phyloP scores from a whole-genome alignment of 805 yeast species.

The Metschnikowia drakensbergensis region DNA sequence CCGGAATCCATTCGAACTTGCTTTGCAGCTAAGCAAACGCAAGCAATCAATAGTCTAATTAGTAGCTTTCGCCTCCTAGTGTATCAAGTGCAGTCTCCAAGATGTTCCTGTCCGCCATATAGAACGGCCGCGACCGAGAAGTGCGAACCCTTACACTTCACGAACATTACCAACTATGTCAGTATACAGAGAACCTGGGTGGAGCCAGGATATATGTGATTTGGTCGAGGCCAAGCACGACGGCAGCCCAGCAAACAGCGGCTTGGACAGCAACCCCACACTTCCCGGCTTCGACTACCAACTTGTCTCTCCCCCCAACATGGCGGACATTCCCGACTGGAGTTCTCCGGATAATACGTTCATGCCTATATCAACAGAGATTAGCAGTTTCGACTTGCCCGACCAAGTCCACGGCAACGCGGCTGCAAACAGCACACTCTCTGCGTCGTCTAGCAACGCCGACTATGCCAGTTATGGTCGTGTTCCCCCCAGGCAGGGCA shows the following conservation, averaged over 20 bases:
- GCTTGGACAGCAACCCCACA: neutral
- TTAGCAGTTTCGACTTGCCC: neutral
- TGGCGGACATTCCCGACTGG: constrained; percentile 5
- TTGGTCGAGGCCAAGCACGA: neutral
- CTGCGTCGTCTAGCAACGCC: neutral
- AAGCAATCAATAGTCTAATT: too few relatives aligned
- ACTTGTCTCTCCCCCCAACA: constrained; percentile 5
- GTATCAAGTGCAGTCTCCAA: neutral
- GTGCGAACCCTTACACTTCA: neutral
- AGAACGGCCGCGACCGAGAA: neutral
- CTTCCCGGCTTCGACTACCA: constrained; percentile 3
- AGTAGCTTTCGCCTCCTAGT: too few relatives aligned
- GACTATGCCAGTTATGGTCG: neutral
- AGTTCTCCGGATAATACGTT: neutral
- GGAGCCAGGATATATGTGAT: neutral
- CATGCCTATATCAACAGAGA: neutral
- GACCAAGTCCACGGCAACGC: neutral
- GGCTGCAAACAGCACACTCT: neutral
- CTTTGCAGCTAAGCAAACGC: too few relatives aligned
- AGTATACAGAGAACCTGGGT: neutral
- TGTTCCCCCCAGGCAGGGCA: neutral
- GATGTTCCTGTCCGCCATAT: neutral
- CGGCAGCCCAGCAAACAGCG: neutral
- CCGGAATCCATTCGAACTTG: too few relatives aligned
- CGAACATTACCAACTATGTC: neutral